Percentiles rank a stretch among this genome's conserved stretches.
These are phyloP conservation scores for Penicillium janthinellum DNA, from an alignment of 2,329 filamentous ascomycete species.

Conservation along the genomic window DNA sequence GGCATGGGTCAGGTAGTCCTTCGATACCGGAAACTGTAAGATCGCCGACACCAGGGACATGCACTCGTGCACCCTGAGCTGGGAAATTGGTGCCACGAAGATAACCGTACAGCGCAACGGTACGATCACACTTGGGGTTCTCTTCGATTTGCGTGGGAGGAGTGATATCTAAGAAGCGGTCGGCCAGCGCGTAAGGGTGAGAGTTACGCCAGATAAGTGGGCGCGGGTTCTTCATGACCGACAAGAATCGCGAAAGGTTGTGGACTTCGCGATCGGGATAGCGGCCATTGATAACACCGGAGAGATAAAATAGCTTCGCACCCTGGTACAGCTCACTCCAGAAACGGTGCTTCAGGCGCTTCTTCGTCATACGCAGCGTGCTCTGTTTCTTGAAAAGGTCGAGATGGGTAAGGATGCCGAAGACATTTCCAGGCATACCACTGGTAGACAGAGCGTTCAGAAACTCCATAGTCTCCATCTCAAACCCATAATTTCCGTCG, in stretches of 20 bases:
- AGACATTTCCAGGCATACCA: slow-evolving; percentile 98
- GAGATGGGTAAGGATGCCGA: slow-evolving; percentile 93
- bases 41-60: slow-evolving; percentile 91
- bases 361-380: slow-evolving; percentile 89
- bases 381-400: slow-evolving; percentile 95
- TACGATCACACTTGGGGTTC: slow-evolving; percentile 85
- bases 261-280: slow-evolving; percentile 97
- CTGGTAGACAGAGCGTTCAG: slow-evolving; percentile 89
- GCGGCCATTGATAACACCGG: slow-evolving; percentile 91
- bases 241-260: slow-evolving; percentile 91
- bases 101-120: slow-evolving; percentile 89
- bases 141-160: slow-evolving; percentile 89
- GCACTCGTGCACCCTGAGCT: slow-evolving; percentile 79
- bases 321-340: slow-evolving; percentile 98
- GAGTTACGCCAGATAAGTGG: slow-evolving; percentile 96
- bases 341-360: slow-evolving; percentile 89
- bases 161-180: slow-evolving; percentile 93
- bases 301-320: slow-evolving; percentile 95
- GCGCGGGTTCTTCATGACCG: slow-evolving; percentile 98
- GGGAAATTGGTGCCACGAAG: slow-evolving; percentile 93
- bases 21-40: slow-evolving; percentile 82
- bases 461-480: slow-evolving; percentile 99
- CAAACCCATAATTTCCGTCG: slow-evolving; percentile 96
- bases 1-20: slow-evolving; percentile 87
- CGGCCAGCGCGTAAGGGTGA: slow-evolving; percentile 89